Evolutionary conservation across 768 basidiomycete genomes (phyloP).

Genomic region (Tubosaeta sp.): DNA sequence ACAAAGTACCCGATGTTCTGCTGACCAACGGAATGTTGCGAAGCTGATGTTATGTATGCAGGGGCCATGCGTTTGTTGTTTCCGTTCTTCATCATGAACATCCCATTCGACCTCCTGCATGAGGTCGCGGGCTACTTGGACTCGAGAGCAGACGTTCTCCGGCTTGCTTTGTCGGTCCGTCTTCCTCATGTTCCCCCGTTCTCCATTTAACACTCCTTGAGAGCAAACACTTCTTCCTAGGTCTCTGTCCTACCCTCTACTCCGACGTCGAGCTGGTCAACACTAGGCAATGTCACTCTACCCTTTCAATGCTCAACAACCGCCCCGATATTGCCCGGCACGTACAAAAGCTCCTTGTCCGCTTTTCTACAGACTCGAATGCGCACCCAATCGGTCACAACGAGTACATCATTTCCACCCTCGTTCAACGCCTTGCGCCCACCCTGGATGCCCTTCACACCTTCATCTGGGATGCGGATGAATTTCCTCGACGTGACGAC

Average conservation of each 20-base stretch:
- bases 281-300: slow-evolving; percentile 55
- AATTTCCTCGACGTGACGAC: slow-evolving; percentile 59
- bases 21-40: not conserved
- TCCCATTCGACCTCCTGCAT: slow-evolving; percentile 62
- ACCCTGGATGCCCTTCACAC: slow-evolving; percentile 60
- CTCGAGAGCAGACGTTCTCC: slow-evolving; percentile 51
- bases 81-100: slow-evolving; percentile 9
- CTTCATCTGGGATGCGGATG: slow-evolving; percentile 73
- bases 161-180: slow-evolving; percentile 58
- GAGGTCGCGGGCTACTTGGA: slow-evolving; percentile 58
- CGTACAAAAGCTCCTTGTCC: slow-evolving; percentile 54
- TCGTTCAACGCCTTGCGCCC: slow-evolving; percentile 47
- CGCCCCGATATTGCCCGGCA: slow-evolving; percentile 62
- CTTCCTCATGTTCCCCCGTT: not conserved
- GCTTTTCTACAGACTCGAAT: slow-evolving; percentile 33
- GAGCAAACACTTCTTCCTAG: slow-evolving; percentile 52
- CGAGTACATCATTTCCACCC: slow-evolving; percentile 41
- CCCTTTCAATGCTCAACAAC: slow-evolving; percentile 58
- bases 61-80: not conserved
- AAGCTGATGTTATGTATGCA: too few species aligned
- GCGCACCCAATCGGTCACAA: slow-evolving; percentile 6
- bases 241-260: slow-evolving; percentile 58
- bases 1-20: not conserved
- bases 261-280: slow-evolving; percentile 50
- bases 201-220: slow-evolving; percentile 25